Evolutionary conservation across 305 asterid genomes (phyloP), one percentile per base, ranked within the genome.

Genomic region (Andrographis paniculata): DNA sequence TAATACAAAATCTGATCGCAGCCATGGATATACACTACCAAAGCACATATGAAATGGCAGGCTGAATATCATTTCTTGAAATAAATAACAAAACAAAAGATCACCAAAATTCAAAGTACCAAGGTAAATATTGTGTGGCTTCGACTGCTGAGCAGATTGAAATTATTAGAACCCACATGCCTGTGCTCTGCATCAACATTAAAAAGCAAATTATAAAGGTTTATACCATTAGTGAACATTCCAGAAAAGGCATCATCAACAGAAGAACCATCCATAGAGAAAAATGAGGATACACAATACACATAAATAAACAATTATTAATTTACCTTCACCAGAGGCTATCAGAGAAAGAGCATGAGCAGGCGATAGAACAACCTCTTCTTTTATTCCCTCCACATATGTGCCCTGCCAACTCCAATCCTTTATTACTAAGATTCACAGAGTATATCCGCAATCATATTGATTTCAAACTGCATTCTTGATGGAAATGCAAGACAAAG

Each of bases 281-380:
- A 42, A 33, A 7, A 56, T 40, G 48, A 58, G 30, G n/a, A 33
- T 13, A 33, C 20, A 44, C 13, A 24, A 14, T 53, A 55, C n/a
- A 40, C 40, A 27, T 31, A 20, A 42, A 15, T 23, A 50, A 36
- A 60, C 51, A 54, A 54, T 42, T 35, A 16, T 49, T 46, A 22
- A 15, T 33, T 16, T 73, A 84, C 95, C 95, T 84, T 84, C 93
- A 53, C 95, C 95, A 45, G 95, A 78, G 41, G 95, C 95, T 64
- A 84, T 78, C 41, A 84, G 57, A 10, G 93, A 84, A 78, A 84
- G 95, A 63, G 95, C 93, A 54, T 84, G 95, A 60, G 95, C 95
- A 73, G 95, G 88, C 18, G 95, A 80, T 57, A 84, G 63, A 56
- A 84, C 86, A 59, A 84, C 95, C 70, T 84, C 93, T 63, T 84